Conservation (phyloP, 1,284 basidiomycete genomes). For the Schizophyllum amplum region DNA sequence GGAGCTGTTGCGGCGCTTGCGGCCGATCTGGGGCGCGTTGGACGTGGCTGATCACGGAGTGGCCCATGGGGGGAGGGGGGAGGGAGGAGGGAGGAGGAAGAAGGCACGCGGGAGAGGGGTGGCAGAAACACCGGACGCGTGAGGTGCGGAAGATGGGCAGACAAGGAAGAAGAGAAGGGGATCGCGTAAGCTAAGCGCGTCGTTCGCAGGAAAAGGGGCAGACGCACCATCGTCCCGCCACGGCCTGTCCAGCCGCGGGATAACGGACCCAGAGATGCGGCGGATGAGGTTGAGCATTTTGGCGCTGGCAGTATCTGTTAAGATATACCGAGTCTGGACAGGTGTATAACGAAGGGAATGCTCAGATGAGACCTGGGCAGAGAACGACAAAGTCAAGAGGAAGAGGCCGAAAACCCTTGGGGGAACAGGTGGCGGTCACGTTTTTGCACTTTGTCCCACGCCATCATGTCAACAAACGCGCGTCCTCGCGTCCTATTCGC, state of each 20-base stretch:
- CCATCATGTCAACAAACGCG: not conserved
- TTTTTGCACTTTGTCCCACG: not conserved
- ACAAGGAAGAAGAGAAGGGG: not conserved
- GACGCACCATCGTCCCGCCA: slow-evolving; percentile 68
- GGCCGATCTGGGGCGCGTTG: slow-evolving; percentile 57
- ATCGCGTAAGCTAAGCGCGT: not conserved
- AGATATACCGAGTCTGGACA: not conserved
- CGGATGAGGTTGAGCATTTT: slow-evolving; percentile 63
- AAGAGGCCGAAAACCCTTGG: not conserved
- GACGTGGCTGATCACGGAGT: slow-evolving; percentile 47
- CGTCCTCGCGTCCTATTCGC: not conserved
- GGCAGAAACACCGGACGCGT: slow-evolving; percentile 10
- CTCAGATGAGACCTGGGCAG: not conserved
- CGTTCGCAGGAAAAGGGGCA: slow-evolving; percentile 10
- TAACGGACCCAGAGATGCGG: slow-evolving; percentile 61
- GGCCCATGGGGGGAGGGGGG: slow-evolving; percentile 11
- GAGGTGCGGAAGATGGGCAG: slow-evolving; percentile 10
- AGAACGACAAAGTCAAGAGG: not conserved
- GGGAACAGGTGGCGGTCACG: not conserved
- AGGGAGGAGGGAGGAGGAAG: slow-evolving; percentile 14
- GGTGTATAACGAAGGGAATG: not conserved
- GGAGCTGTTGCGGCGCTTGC: slow-evolving; percentile 55
- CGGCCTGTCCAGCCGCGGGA: slow-evolving; percentile 60
- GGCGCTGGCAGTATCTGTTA: not conserved
- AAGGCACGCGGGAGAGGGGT: slow-evolving; percentile 8